Conservation (phyloP, 805 yeast species). For the Candida mattraensis region DNA sequence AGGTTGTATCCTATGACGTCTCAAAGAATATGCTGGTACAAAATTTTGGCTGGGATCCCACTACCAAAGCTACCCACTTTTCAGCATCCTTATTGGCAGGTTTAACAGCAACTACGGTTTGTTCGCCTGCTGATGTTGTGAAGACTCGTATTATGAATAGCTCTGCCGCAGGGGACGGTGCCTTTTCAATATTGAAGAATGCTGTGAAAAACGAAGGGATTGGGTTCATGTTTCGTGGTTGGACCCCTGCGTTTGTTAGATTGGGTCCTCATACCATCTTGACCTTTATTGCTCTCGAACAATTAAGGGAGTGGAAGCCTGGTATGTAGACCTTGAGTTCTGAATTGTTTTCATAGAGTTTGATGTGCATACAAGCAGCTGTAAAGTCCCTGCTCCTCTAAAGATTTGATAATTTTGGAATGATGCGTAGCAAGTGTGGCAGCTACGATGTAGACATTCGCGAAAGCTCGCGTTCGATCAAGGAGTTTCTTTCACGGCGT, state of each 20-base stretch:
- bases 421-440: too few species aligned
- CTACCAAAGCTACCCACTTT: constrained; percentile 70
- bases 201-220: constrained; percentile 73
- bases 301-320: constrained; percentile 43
- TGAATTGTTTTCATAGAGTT: too few species aligned
- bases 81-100: constrained; percentile 80
- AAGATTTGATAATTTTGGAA: too few species aligned
- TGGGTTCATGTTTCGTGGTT: constrained; percentile 83
- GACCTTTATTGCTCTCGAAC: constrained; percentile 67
- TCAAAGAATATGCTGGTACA: constrained; percentile 62
- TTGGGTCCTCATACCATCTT: constrained; percentile 80
- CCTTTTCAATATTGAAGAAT: constrained; percentile 46
- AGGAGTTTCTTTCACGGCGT: constrained; percentile 2
- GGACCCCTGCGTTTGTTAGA: constrained; percentile 86
- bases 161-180: constrained; percentile 45
- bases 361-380: too few species aligned
- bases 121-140: constrained; percentile 90
- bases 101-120: constrained; percentile 84
- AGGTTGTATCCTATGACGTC: constrained; percentile 83
- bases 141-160: constrained; percentile 86
- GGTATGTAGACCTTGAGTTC: too few species aligned
- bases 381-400: too few species aligned
- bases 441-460: too few species aligned
- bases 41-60: constrained; percentile 50
- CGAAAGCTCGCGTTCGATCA: not conserved